Evolutionary conservation across 805 yeast genomes (phyloP), one percentile per base, ranked within the genome.

Genomic region (Jamesozyma gamospora): DNA sequence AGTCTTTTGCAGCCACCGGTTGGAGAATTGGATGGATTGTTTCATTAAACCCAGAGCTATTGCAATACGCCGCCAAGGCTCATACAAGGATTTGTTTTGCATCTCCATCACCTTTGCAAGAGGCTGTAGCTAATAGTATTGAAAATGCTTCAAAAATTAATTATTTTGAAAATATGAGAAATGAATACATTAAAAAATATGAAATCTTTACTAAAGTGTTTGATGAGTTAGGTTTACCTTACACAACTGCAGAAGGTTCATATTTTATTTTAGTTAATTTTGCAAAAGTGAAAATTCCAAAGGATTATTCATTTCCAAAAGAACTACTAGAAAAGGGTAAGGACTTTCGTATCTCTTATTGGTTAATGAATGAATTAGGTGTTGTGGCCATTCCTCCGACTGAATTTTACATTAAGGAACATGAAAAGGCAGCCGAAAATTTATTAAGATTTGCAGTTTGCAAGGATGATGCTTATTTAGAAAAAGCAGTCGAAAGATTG

Each of bases 11-110:
- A n/a, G 95, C 95, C 33, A 92, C 98, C 11, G 98, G 98, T 39
- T 92, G 97, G 96, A 79, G 98, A 69, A 75, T 92, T 39, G 98
- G 98, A 40, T 92, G 95, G 94, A 72, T 90, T 29, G 79, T 88
- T 45, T 97, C 96, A 6, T 34, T 48, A 36, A 80, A 83, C 39
- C 70, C 82, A n/a, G 83, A 82, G 25, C 67, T 88, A 48, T 69
- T 92, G 52, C 77, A 81, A 48, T 85, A 83, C 56, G 94, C 79
- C 4, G 71, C 86, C 6, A 74, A 82, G 19, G 97, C 97, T 0
- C 96, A 92, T 62, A 86, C 96, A 1, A 75, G 98, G 63, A 90
- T 92, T 51, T 86, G 95, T 56, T 92, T 92, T 63, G 70, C 90
- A 9, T 75, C 87, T 1, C 95, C 95, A 34, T 77, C 94, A 14